These are phyloP conservation scores for Didymella segeticola DNA, from an alignment of 2,329 filamentous ascomycete species.

Conservation along the genomic window DNA sequence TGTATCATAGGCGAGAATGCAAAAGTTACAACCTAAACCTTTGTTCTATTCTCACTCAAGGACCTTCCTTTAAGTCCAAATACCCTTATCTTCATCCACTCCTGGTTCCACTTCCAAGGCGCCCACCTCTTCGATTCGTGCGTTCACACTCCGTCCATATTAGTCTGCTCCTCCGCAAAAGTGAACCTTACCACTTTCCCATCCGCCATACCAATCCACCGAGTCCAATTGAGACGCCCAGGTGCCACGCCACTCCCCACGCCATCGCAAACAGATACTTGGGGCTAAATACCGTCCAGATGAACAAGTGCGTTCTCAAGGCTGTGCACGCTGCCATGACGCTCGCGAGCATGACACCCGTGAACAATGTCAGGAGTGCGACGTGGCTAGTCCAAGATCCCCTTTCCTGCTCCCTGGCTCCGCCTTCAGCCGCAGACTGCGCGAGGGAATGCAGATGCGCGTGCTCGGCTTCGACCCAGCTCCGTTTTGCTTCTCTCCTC, in stretches of 20 bases:
- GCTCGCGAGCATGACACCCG: slow-evolving; percentile 67
- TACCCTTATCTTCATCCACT: too few species aligned
- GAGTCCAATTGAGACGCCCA: slow-evolving; percentile 54
- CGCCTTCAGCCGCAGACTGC: slow-evolving; percentile 18
- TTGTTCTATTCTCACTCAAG: too few species aligned
- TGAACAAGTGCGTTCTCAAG: slow-evolving; percentile 88
- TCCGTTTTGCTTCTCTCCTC: slow-evolving; percentile 16
- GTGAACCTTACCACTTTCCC: slow-evolving; percentile 33
- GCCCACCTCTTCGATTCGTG: too few species aligned
- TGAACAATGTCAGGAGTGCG: slow-evolving; percentile 73
- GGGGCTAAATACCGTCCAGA: slow-evolving; percentile 98
- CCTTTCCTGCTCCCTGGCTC: slow-evolving; percentile 9
- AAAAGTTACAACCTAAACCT: background rate
- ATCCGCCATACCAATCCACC: slow-evolving; percentile 43
- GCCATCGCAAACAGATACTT: slow-evolving; percentile 94
- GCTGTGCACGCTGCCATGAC: slow-evolving; percentile 90
- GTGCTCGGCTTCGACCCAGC: slow-evolving; percentile 43
- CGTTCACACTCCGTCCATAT: too few species aligned
- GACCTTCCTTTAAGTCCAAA: too few species aligned
- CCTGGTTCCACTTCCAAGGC: too few species aligned
- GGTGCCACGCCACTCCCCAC: slow-evolving; percentile 85
- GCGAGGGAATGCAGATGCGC: slow-evolving; percentile 28
- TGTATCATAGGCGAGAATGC: background rate
- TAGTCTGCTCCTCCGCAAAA: background rate
- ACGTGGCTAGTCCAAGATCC: slow-evolving; percentile 57